A percentile compares a stretch with the other conserved stretches of the same genome.
Evolutionary conservation across 1,284 basidiomycete genomes (phyloP).

Genomic region (Athelia sp.): DNA sequence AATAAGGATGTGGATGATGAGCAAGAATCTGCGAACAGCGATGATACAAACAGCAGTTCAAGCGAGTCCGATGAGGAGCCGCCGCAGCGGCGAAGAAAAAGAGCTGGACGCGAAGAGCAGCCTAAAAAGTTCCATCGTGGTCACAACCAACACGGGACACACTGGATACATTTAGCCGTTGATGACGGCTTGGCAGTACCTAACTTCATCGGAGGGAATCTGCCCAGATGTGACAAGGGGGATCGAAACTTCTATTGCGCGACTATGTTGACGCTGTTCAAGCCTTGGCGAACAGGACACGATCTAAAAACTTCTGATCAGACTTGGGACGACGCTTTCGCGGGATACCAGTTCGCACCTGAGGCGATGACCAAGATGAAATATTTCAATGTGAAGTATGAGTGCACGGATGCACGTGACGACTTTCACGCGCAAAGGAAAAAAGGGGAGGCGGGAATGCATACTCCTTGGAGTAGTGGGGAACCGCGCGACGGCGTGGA

Average conservation of each 20-base stretch:
- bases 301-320: slow-evolving; percentile 15
- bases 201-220: slow-evolving; percentile 21
- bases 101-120: too few relatives aligned
- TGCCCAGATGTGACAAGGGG: slow-evolving; percentile 25
- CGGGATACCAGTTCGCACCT: slow-evolving; percentile 7
- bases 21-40: too few relatives aligned
- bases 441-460: too few relatives aligned
- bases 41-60: too few relatives aligned
- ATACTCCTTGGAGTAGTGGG: background rate
- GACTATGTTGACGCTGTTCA: slow-evolving; percentile 26
- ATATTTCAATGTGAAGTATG: slow-evolving; percentile 24
- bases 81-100: too few relatives aligned
- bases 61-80: too few relatives aligned
- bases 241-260: slow-evolving; percentile 25
- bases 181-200: slow-evolving; percentile 4
- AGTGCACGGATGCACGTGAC: slow-evolving; percentile 28
- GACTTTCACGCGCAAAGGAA: slow-evolving; percentile 22
- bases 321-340: slow-evolving; percentile 22
- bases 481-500: background rate
- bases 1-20: too few relatives aligned
- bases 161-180: background rate
- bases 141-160: background rate
- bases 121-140: too few relatives aligned
- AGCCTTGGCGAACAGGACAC: slow-evolving; percentile 22
- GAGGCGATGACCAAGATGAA: slow-evolving; percentile 15